Conservation (phyloP, 768 basidiomycete genomes). For the Chlorophyllum brunneum region DNA sequence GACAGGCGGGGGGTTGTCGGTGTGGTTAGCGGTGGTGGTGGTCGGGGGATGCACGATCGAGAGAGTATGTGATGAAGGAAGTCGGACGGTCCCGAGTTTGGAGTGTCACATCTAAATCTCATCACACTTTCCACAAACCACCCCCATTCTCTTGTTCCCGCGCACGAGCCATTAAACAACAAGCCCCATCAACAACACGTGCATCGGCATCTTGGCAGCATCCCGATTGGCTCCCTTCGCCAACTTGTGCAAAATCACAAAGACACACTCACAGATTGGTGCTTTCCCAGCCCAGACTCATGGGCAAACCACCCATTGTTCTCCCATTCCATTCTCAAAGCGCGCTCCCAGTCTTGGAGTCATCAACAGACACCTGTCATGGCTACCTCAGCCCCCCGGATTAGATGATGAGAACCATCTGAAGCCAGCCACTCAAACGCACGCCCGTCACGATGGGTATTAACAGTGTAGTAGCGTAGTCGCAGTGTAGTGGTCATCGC, state of each 20-base stretch:
- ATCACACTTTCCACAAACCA: constrained; percentile 33
- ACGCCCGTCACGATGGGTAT: too few species aligned
- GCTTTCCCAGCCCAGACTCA: too few species aligned
- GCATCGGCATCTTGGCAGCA: constrained; percentile 19
- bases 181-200: constrained; percentile 36
- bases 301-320: background rate
- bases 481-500: constrained; percentile 2
- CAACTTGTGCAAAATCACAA: constrained; percentile 6
- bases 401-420: constrained; percentile 2
- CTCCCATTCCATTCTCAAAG: background rate
- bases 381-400: background rate
- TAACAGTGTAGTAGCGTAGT: background rate
- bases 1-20: constrained; percentile 24
- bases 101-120: constrained; percentile 43
- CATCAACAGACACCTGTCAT: background rate
- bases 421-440: background rate
- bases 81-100: constrained; percentile 43
- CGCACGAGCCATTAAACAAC: constrained; percentile 46
- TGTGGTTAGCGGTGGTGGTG: constrained; percentile 13
- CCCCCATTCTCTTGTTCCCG: constrained; percentile 27
- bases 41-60: constrained; percentile 39
- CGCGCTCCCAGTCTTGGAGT: background rate
- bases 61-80: constrained; percentile 47
- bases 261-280: constrained; percentile 10
- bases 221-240: constrained; percentile 18